Evolutionary conservation across 2,329 filamentous ascomycete species (phyloP), one percentile per base, ranked within the genome.

Genomic region (Venturia effusa): DNA sequence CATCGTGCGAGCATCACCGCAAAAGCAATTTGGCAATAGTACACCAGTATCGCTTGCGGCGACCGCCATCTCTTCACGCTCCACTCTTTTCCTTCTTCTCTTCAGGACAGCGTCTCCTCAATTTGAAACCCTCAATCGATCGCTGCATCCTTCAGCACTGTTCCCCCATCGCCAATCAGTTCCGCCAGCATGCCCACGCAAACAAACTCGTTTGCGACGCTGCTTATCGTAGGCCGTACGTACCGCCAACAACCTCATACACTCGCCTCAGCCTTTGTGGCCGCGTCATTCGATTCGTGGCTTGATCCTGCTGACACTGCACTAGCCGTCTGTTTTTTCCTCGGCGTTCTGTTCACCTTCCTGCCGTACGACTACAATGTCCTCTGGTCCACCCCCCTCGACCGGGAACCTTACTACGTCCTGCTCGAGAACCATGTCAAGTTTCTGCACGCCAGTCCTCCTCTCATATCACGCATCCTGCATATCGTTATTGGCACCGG

Each of bases 291-390:
- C n/a, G n/a, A 10, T 10, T 4, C 6, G 8, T 13, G 15, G 7
- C 6, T 15, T 19, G 57, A n/a, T 59, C 57, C 32, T 27, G 32
- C 40, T 61, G 11, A 63, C 34, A 64, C 30, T 24, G 13, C 6
- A 43, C 55, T 68, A 81, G 79, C 79, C 66, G 92, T 89, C 68
- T 96, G 90, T 77, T 99, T 99, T 84, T 96, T 97, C 84, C 88
- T 99, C 68, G 94, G 94, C 70, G 92, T 97, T 76, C 88, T 99
- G 77, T 99, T 97, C 84, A 92, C 92, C 70, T 87, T 88, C 67
- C 95, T 97, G 77, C 92, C 94, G 66, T 99, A 97, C 81, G 94
- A 95, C 81, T 94, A 91, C 79, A 88, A 90, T 66, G 87, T 94
- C 67, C 88, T 95, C 63, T 95, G 90, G 83, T 88, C 87, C 61